phyloP scores from a whole-genome alignment of 2,329 filamentous ascomycete species.

The Colletotrichum endophyticum region DNA sequence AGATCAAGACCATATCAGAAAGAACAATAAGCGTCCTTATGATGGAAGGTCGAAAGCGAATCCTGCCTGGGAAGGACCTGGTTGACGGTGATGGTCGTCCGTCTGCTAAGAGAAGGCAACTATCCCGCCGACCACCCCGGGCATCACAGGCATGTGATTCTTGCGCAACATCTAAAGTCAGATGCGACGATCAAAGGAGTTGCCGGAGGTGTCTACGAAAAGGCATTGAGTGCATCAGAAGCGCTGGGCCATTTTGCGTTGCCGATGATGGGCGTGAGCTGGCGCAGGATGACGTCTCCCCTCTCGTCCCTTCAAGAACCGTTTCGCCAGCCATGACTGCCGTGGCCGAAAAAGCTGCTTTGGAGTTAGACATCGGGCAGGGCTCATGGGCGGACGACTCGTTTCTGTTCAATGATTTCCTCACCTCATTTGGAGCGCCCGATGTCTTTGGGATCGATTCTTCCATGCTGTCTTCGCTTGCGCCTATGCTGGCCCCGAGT shows the following conservation, averaged over 20 bases:
- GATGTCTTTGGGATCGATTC: background rate
- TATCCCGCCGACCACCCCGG: background rate
- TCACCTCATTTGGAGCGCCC: background rate
- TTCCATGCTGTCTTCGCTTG: background rate
- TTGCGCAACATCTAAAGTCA: background rate
- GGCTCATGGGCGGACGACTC: background rate
- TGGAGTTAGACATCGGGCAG: fast-evolving
- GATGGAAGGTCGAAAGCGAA: background rate
- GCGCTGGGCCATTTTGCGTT: background rate
- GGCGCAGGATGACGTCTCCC: fast-evolving
- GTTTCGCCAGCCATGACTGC: background rate
- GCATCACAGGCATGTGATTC: background rate
- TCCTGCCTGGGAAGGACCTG: fast-evolving
- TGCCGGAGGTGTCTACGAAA: background rate
- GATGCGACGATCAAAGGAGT: background rate
- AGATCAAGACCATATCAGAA: background rate
- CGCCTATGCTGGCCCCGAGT: background rate
- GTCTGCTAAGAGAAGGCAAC: background rate
- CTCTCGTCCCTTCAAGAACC: background rate
- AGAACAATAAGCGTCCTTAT: background rate
- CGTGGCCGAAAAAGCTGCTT: background rate
- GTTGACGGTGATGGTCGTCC: background rate
- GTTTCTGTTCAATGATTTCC: background rate
- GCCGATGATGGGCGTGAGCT: background rate
- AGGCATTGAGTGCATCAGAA: background rate